Conservation (phyloP, 306 rosid species). For the Quercus suber region DNA sequence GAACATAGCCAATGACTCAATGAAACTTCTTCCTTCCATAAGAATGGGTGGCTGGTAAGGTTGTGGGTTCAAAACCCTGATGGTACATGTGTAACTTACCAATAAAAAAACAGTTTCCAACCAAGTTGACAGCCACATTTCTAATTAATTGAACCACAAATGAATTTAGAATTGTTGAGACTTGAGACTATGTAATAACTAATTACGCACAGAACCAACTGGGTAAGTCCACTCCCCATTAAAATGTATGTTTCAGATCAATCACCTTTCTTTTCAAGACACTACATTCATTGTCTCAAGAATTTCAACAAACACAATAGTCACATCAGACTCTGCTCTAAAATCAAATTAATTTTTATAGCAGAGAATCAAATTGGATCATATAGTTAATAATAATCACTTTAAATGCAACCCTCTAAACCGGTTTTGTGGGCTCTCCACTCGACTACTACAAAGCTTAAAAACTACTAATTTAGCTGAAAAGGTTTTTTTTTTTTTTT, state of each 20-base stretch:
- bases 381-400: neutral
- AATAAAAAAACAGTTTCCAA: too few species aligned
- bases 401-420: neutral
- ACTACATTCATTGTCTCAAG: neutral
- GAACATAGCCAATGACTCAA: too few species aligned
- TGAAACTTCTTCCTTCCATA: too few species aligned
- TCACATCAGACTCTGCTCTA: neutral
- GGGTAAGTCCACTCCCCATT: too few species aligned
- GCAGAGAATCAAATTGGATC: neutral
- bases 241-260: neutral
- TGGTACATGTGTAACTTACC: too few species aligned
- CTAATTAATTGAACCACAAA: too few species aligned
- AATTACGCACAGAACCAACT: too few species aligned
- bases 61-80: too few species aligned
- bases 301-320: constrained; percentile 29
- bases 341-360: neutral
- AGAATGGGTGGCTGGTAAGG: too few species aligned
- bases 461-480: neutral
- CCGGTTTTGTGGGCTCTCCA: neutral
- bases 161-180: too few species aligned
- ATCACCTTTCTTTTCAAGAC: neutral
- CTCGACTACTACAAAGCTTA: neutral
- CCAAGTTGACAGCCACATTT: too few species aligned
- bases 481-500: neutral
- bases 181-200: too few species aligned